phyloP scores from a whole-genome alignment of 257 asterid genomes.

The Solanum paucissectum region DNA sequence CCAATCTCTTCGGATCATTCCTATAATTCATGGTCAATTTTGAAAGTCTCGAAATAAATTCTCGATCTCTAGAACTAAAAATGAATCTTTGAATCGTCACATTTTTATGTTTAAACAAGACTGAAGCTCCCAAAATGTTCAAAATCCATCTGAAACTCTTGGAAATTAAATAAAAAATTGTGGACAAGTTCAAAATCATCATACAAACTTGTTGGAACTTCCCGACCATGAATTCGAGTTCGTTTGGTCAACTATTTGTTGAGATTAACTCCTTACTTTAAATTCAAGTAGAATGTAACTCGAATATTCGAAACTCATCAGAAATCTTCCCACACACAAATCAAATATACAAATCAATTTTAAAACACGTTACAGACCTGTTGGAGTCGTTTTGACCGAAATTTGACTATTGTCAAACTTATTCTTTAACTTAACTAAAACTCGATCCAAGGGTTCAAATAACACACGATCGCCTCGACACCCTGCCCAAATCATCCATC shows the following conservation, averaged over 20 bases:
- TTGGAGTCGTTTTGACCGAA: too few species aligned
- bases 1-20: not conserved
- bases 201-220: not conserved
- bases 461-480: not conserved
- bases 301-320: not conserved
- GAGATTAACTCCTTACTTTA: not conserved
- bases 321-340: not conserved
- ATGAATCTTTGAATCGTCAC: not conserved
- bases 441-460: not conserved
- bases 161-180: not conserved
- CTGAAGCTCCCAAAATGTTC: not conserved
- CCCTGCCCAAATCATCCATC: not conserved
- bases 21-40: not conserved
- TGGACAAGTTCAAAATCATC: not conserved
- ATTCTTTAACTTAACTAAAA: too few species aligned
- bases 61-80: not conserved
- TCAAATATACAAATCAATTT: not conserved
- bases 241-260: not conserved
- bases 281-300: too few species aligned
- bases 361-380: not conserved
- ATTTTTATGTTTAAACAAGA: not conserved
- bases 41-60: not conserved
- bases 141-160: not conserved
- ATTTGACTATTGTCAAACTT: not conserved
- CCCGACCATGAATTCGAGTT: not conserved